Evolutionary conservation across 2,329 filamentous ascomycete species (phyloP).

Genomic region (Ascochyta viciae-villosae): DNA sequence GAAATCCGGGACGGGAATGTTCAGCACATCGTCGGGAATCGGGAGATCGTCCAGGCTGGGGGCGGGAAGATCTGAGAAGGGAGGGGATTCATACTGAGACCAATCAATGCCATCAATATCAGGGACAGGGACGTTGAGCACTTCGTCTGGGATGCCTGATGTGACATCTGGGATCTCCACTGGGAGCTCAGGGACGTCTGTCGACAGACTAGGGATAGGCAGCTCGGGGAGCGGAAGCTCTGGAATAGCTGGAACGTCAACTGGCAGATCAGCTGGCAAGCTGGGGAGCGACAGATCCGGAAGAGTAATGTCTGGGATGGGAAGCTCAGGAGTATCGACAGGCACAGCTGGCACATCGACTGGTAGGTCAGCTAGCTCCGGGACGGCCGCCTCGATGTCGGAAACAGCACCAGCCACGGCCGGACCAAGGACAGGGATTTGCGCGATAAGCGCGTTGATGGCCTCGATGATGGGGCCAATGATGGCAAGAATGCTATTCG

Average conservation of each 20-base stretch:
- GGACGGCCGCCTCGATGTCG: not conserved
- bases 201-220: not conserved
- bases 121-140: conserved; percentile 8
- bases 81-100: conserved; percentile 7
- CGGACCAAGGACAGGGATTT: not conserved
- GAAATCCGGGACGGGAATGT: conserved; percentile 6
- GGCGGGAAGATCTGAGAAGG: not conserved
- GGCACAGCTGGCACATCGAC: conserved; percentile 1
- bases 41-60: not conserved
- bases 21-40: conserved; percentile 11
- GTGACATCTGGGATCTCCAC: not conserved
- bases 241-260: not conserved
- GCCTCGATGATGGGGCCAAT: conserved; percentile 3
- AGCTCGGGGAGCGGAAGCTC: not conserved
- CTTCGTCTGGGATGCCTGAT: not conserved
- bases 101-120: conserved; percentile 11
- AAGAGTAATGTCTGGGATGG: not conserved
- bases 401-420: not conserved
- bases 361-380: not conserved
- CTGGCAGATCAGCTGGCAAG: not conserved
- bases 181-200: not conserved
- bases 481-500: not conserved
- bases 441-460: not conserved
- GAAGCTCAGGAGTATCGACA: not conserved
- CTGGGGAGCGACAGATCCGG: not conserved